Percentiles rank a stretch among this genome's conserved stretches.
Conservation (phyloP, 2,329 filamentous ascomycete genomes). For the Hortaea werneckii region DNA sequence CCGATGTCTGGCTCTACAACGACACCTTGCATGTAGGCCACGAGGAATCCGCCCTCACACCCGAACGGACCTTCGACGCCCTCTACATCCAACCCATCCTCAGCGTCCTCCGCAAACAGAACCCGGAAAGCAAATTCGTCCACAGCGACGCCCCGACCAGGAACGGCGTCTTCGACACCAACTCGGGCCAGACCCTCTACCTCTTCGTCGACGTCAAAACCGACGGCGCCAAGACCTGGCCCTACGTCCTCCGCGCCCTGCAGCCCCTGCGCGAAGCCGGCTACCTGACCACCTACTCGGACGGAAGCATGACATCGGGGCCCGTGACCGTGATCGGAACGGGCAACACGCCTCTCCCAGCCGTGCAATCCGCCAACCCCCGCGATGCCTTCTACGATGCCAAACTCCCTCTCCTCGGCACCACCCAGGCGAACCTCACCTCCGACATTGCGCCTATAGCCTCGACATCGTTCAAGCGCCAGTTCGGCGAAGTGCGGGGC, state of each 20-base stretch:
- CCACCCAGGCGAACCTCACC: constrained; percentile 37
- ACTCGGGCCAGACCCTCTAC: constrained; percentile 48
- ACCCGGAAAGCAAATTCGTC: constrained; percentile 31
- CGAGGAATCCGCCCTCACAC: constrained; percentile 41
- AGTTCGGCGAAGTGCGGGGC: constrained; percentile 30
- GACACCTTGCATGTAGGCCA: constrained; percentile 49
- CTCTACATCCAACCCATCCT: constrained; percentile 53
- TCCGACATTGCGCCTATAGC: constrained; percentile 43
- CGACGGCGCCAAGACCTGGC: constrained; percentile 44
- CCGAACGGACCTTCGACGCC: constrained; percentile 43
- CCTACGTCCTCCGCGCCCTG: constrained; percentile 46
- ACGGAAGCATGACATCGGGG: constrained; percentile 33
- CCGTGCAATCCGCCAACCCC: constrained; percentile 6
- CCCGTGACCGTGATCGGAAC: constrained; percentile 55
- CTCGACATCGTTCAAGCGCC: constrained; percentile 39
- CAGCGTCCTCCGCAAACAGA: constrained; percentile 45
- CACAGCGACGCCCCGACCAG: constrained; percentile 29
- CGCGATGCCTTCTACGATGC: constrained; percentile 51
- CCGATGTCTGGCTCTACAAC: constrained; percentile 51
- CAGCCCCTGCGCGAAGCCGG: constrained; percentile 44
- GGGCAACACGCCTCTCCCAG: constrained; percentile 9
- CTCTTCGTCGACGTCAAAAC: constrained; percentile 58
- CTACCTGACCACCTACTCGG: constrained; percentile 45
- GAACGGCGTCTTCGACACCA: constrained; percentile 53
- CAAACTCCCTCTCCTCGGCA: constrained; percentile 37